These are phyloP conservation scores for Tolypocladium nubicola DNA, from an alignment of 2,329 filamentous ascomycete species.

Conservation along the genomic window DNA sequence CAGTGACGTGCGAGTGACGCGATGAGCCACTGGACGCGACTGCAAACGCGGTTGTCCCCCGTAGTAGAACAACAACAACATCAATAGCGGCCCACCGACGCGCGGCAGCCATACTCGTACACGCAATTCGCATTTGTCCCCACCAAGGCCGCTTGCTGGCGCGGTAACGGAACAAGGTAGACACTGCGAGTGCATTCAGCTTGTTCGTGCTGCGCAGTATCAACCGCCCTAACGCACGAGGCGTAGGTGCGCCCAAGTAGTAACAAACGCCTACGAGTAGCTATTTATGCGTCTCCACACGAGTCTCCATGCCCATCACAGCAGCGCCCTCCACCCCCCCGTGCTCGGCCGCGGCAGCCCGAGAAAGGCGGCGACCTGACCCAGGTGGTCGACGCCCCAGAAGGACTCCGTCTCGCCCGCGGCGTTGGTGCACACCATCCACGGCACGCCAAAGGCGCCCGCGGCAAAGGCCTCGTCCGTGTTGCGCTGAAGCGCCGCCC, in stretches of 20 bases:
- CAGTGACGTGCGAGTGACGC: neutral
- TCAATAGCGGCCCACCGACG: no score
- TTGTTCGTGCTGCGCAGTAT: neutral
- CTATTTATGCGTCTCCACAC: neutral
- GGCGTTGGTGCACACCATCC: conserved; percentile 23
- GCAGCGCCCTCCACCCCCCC: conserved; percentile 21
- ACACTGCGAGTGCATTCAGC: neutral
- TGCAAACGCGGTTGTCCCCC: neutral
- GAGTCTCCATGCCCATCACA: conserved; percentile 8
- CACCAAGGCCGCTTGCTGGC: no score
- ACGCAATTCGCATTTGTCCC: no score
- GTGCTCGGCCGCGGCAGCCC: conserved; percentile 14
- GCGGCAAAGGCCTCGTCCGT: conserved; percentile 23
- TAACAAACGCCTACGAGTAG: neutral
- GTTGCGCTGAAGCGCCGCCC: conserved; percentile 18
- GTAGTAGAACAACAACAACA: neutral
- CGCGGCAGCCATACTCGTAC: neutral
- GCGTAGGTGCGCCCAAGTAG: neutral
- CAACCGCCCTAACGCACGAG: neutral
- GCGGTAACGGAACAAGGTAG: no score
- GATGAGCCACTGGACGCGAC: neutral
- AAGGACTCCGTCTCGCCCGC: conserved; percentile 21
- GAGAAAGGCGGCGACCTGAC: conserved; percentile 23
- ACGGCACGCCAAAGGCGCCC: conserved; percentile 27
- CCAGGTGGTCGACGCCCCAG: conserved; percentile 29